Conservation (phyloP, 2,329 filamentous ascomycete species). For the Chrysoporthe austroafricana region DNA sequence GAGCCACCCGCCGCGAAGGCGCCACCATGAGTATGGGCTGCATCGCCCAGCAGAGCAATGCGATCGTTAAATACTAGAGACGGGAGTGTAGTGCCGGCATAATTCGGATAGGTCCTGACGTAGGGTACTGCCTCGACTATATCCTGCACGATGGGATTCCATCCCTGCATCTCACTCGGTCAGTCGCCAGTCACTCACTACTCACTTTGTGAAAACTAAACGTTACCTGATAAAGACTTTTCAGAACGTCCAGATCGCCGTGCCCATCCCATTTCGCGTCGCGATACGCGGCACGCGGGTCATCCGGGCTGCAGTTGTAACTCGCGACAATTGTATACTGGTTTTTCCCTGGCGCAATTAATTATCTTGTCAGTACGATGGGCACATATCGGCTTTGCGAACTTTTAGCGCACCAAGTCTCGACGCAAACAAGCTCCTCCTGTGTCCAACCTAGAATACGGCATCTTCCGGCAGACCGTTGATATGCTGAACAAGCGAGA, state of each 20-base stretch:
- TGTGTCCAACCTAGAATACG: constrained; percentile 36
- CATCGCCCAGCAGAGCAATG: constrained; percentile 42
- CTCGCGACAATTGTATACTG: constrained; percentile 40
- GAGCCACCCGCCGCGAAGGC: constrained; percentile 38
- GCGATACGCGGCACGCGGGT: constrained; percentile 31
- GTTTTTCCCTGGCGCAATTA: constrained; percentile 31
- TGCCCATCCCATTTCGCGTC: constrained; percentile 36
- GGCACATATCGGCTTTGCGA: background rate
- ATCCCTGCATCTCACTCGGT: constrained; percentile 32
- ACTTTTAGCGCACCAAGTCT: background rate
- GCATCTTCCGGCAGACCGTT: constrained; percentile 40
- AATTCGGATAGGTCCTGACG: constrained; percentile 40
- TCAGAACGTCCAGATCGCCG: constrained; percentile 36
- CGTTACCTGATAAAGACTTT: constrained; percentile 33
- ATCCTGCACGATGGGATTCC: constrained; percentile 41
- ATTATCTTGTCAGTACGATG: background rate
- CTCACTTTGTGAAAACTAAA: background rate
- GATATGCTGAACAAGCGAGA: constrained; percentile 38
- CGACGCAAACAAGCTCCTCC: constrained; percentile 5
- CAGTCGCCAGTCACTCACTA: background rate
- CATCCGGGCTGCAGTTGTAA: constrained; percentile 33
- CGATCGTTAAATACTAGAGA: constrained; percentile 38
- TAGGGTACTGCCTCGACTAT: constrained; percentile 39
- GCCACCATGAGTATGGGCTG: constrained; percentile 44
- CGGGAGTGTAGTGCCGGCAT: constrained; percentile 35